Conservation (phyloP, 73 alveolate genomes). For the Paramecium biaurelia region DNA sequence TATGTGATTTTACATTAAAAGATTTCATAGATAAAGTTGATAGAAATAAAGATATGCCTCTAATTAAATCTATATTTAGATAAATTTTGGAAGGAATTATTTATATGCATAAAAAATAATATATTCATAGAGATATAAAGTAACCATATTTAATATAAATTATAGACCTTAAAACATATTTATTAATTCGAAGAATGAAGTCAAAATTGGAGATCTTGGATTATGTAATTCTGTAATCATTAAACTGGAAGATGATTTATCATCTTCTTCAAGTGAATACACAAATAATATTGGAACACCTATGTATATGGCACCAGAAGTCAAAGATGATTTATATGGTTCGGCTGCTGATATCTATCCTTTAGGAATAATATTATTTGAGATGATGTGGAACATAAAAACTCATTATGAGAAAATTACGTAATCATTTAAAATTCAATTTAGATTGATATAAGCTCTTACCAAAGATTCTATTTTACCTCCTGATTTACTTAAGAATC, state of each 20-base stretch:
- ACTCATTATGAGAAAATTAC: neutral
- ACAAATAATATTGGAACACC: slow-evolving; percentile 47
- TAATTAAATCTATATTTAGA: neutral
- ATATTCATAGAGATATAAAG: slow-evolving; percentile 40
- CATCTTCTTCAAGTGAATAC: neutral
- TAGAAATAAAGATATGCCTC: neutral
- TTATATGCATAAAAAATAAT: neutral
- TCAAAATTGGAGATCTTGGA: slow-evolving; percentile 52
- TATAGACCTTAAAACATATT: slow-evolving; percentile 33
- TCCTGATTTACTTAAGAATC: neutral
- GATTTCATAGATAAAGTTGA: slow-evolving; percentile 4
- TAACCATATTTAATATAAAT: neutral
- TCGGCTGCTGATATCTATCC: neutral
- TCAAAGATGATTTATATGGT: neutral
- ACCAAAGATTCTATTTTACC: neutral
- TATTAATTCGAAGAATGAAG: neutral
- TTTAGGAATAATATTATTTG: slow-evolving; percentile 26
- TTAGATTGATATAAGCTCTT: neutral
- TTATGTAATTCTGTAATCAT: neutral
- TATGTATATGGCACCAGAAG: slow-evolving; percentile 49
- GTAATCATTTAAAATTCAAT: neutral
- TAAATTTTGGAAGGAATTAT: neutral
- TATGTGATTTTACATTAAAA: neutral
- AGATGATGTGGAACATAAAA: neutral
- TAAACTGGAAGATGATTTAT: neutral